Evolutionary conservation across 2,329 filamentous ascomycete genomes (phyloP).

Genomic region (Thermoascus crustaceus): DNA sequence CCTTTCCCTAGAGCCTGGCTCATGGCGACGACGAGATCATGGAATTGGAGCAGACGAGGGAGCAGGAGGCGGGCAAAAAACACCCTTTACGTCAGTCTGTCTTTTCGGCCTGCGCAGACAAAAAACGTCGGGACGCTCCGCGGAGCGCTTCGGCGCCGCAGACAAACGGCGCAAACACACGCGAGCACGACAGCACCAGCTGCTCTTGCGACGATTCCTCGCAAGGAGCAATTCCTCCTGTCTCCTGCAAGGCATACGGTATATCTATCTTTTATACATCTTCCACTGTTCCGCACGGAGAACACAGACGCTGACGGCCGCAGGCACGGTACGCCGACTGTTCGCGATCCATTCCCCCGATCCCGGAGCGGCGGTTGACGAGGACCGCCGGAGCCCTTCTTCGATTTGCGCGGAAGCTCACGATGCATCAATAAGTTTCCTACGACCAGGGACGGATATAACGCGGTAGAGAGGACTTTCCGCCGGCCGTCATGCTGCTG

Average conservation of each 20-base stretch:
- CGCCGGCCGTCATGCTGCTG: constrained; percentile 27
- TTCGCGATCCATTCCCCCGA: constrained; percentile 1
- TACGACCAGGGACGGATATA: background rate
- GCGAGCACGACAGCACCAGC: constrained; percentile 2
- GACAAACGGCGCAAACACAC: constrained; percentile 9
- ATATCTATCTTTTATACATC: background rate
- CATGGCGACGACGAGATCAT: constrained; percentile 19
- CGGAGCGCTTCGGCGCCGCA: constrained; percentile 2
- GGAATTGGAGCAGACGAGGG: constrained; percentile 3
- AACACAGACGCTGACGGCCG: background rate
- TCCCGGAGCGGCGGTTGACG: background rate
- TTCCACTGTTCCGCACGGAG: background rate
- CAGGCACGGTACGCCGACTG: background rate
- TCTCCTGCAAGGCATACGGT: background rate
- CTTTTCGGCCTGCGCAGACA: background rate
- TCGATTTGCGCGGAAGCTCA: background rate
- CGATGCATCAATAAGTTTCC: background rate
- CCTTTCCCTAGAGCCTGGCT: constrained; percentile 28
- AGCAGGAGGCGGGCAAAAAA: constrained; percentile 3
- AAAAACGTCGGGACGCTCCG: background rate
- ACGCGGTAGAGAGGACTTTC: constrained; percentile 3
- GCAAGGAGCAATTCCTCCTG: background rate
- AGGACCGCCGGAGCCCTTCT: background rate
- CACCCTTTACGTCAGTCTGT: constrained; percentile 8
- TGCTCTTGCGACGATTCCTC: background rate